Conservation (phyloP, 1,284 basidiomycete genomes). For the Marasmius fiardii region DNA sequence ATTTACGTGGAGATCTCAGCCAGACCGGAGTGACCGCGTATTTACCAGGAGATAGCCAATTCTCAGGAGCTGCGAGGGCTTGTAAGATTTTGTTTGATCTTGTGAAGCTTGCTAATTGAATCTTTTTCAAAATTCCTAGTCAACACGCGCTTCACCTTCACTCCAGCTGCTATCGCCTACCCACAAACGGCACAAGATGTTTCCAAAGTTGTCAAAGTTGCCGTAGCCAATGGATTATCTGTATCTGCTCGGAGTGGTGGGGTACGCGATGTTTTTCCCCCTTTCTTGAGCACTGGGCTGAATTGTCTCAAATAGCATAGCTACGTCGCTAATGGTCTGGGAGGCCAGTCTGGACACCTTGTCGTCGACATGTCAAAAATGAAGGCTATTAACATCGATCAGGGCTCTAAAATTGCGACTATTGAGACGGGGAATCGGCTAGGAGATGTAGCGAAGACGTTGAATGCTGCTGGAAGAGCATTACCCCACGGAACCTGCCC, state of each 20-base stretch:
- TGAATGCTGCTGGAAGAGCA: constrained; percentile 25
- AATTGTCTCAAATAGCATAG: constrained; percentile 9
- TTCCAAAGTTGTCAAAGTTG: neutral
- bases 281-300: no score
- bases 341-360: constrained; percentile 21
- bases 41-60: neutral
- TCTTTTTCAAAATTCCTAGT: neutral
- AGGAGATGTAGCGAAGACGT: constrained; percentile 23
- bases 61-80: neutral
- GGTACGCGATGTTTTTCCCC: neutral
- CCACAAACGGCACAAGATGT: neutral
- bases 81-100: neutral
- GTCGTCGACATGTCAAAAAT: constrained; percentile 24
- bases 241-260: constrained; percentile 2
- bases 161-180: neutral
- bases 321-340: constrained; percentile 25
- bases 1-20: neutral
- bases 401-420: constrained; percentile 11
- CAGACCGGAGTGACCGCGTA: neutral
- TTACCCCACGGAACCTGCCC: constrained; percentile 28
- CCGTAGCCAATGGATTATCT: neutral
- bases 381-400: constrained; percentile 18
- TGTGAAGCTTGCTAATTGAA: neutral
- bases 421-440: constrained; percentile 23
- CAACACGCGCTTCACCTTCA: constrained; percentile 1